A percentile compares a stretch with the other conserved stretches of the same genome.
phyloP scores from a whole-genome alignment of 208 protist genomes.

The Willaertia magna region DNA sequence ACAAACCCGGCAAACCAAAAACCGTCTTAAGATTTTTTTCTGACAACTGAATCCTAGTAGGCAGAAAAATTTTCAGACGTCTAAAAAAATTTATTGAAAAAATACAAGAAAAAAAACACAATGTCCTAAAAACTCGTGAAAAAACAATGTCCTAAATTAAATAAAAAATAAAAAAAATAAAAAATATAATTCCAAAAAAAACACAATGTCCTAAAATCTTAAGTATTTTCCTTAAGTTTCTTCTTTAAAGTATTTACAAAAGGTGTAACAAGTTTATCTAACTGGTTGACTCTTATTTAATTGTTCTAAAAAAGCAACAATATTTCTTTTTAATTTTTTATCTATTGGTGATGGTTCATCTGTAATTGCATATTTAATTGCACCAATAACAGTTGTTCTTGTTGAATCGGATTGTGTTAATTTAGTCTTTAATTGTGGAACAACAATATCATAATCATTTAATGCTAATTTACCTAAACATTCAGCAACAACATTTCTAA shows the following conservation, averaged over 20 bases:
- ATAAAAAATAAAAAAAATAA: too few relatives aligned
- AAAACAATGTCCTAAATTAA: too few relatives aligned
- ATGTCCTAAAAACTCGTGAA: too few relatives aligned
- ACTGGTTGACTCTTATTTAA: constrained; percentile 33
- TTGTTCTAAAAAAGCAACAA: constrained; percentile 28
- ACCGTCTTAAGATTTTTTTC: too few relatives aligned
- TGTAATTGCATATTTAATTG: constrained; percentile 46
- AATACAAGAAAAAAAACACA: too few relatives aligned
- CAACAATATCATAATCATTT: constrained; percentile 33
- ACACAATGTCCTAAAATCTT: too few relatives aligned
- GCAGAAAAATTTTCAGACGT: too few relatives aligned
- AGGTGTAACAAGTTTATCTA: constrained; percentile 17
- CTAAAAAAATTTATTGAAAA: too few relatives aligned
- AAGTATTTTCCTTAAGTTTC: background rate
- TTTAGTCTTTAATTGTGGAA: constrained; percentile 31
- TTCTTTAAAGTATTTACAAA: background rate
- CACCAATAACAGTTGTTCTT: constrained; percentile 36
- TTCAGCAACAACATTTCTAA: constrained; percentile 54
- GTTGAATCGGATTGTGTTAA: background rate
- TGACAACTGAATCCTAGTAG: too few relatives aligned
- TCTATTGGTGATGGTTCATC: constrained; percentile 12
- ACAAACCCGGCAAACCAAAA: too few relatives aligned
- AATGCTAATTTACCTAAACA: constrained; percentile 58
- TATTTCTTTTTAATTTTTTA: constrained; percentile 13
- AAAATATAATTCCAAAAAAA: too few relatives aligned